These are phyloP conservation scores for Prorocentrum cordatum DNA, from an alignment of 169 alveolate species.

Conservation along the genomic window DNA sequence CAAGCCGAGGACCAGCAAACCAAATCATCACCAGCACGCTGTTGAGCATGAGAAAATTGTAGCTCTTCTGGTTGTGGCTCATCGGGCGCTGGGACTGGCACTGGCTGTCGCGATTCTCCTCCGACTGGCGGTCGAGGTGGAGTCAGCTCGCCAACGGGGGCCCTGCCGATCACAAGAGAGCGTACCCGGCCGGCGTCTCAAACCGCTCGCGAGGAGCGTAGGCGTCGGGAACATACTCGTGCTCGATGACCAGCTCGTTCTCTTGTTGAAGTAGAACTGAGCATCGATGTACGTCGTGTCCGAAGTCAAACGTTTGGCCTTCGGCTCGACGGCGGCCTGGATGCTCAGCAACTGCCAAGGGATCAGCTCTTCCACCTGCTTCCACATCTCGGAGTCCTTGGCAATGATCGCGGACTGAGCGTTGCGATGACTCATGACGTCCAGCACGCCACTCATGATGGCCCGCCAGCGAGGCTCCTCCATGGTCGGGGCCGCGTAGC, in stretches of 20 bases:
- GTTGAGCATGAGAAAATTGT: no score
- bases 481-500: background rate
- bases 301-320: background rate
- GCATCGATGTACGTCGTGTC: background rate
- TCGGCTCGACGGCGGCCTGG: background rate
- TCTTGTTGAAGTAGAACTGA: background rate
- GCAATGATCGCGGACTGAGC: background rate
- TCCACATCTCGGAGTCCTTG: background rate
- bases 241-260: background rate
- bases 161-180: background rate
- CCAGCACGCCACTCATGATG: background rate
- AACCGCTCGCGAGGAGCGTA: constrained; percentile 17
- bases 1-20: background rate
- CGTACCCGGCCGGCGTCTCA: background rate
- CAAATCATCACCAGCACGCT: no score
- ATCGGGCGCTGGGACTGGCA: no score
- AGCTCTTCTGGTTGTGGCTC: no score
- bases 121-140: no score
- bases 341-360: constrained; percentile 5
- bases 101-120: no score
- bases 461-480: background rate
- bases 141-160: background rate
- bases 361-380: background rate
- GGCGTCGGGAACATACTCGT: background rate
- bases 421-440: background rate